These are phyloP conservation scores for Leccinum broughii DNA, from an alignment of 768 basidiomycete species.

Conservation along the genomic window DNA sequence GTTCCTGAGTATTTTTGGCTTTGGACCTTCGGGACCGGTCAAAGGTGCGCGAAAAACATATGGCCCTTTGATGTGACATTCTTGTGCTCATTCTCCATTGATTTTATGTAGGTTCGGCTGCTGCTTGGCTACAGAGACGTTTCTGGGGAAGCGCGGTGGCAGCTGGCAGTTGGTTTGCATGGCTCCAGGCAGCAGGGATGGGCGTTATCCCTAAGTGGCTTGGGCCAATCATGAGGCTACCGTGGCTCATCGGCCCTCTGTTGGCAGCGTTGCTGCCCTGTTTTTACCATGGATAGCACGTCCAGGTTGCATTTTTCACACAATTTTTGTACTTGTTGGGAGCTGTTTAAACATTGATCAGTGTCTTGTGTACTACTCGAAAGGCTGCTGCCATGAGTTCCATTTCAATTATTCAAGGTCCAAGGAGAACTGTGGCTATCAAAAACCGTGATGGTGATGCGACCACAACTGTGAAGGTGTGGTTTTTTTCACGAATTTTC, in stretches of 20 bases:
- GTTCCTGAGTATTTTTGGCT: constrained; percentile 14
- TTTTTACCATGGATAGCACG: background rate
- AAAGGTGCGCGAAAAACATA: constrained; percentile 8
- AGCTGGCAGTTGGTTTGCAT: constrained; percentile 13
- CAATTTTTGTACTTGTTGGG: no score
- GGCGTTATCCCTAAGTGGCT: constrained; percentile 10
- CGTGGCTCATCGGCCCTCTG: background rate
- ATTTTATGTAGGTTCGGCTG: constrained; percentile 5
- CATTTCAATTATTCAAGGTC: no score
- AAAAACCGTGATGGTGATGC: no score
- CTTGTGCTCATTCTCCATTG: no score
- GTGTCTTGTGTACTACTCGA: no score
- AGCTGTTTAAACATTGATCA: no score
- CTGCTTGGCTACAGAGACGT: constrained; percentile 8
- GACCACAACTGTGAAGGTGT: no score
- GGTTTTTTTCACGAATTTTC: no score
- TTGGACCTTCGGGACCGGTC: constrained; percentile 16
- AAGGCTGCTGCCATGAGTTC: no score
- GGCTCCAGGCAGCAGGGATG: constrained; percentile 18
- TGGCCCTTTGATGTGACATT: no score
- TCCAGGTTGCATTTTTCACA: no score
- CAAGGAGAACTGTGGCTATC: no score
- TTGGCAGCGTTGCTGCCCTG: background rate
- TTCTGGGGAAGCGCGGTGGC: constrained; percentile 11
- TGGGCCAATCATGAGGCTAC: background rate